These are phyloP conservation scores for Eucalyptus virginea DNA, from an alignment of 345 rosid genomes.

Conservation along the genomic window DNA sequence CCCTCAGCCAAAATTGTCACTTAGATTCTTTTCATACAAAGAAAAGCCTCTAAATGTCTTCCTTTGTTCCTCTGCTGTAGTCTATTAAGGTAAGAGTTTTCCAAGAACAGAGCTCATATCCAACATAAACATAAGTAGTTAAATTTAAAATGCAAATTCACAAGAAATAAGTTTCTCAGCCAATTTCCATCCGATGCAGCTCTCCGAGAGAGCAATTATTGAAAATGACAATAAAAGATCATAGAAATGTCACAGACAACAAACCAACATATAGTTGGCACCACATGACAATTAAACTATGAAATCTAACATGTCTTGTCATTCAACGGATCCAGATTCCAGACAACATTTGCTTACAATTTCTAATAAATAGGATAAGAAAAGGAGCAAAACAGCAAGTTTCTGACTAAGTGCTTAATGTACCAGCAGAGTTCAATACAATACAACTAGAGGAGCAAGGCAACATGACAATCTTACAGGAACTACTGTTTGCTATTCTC, in stretches of 20 bases:
- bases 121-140: background rate
- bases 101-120: background rate
- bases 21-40: background rate
- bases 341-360: background rate
- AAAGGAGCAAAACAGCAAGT: background rate
- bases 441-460: background rate
- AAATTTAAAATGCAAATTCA: background rate
- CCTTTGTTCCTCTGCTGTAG: background rate
- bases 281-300: background rate
- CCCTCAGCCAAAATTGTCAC: background rate
- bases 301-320: background rate
- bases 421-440: background rate
- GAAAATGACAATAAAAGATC: background rate
- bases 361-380: background rate
- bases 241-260: background rate
- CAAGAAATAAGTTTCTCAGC: background rate
- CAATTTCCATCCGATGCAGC: background rate
- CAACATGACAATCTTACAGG: background rate
- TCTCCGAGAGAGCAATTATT: background rate
- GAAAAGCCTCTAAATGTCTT: background rate
- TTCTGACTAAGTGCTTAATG: background rate
- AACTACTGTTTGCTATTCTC: constrained; percentile 31
- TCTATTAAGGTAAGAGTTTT: background rate
- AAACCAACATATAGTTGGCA: background rate
- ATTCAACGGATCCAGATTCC: background rate